phyloP scores from a whole-genome alignment of 441 rosid genomes.

The Metrosideros polymorpha region DNA sequence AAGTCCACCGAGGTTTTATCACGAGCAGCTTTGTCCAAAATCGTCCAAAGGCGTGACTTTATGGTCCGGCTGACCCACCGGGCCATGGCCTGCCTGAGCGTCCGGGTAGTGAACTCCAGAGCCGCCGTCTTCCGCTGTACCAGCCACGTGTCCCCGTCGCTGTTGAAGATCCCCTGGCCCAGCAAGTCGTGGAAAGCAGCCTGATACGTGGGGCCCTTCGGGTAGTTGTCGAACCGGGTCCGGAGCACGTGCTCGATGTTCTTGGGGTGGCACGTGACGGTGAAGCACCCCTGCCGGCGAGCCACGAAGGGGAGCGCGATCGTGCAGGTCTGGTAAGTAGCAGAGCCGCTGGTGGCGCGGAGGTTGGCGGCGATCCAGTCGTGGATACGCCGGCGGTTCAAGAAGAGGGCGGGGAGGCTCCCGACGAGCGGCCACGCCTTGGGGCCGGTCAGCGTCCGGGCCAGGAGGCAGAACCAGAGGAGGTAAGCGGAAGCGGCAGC shows the following conservation, averaged over 20 bases:
- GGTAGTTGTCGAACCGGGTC: conserved; percentile 18
- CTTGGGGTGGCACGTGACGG: conserved; percentile 12
- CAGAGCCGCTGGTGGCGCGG: background rate
- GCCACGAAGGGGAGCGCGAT: background rate
- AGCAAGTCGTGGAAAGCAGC: conserved; percentile 16
- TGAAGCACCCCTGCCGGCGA: background rate
- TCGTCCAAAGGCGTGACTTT: conserved; percentile 14
- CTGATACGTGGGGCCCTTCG: conserved; percentile 22
- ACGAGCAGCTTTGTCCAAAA: conserved; percentile 3
- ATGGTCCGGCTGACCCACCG: background rate
- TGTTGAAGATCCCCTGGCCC: conserved; percentile 26
- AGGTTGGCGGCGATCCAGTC: background rate
- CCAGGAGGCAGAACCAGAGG: background rate
- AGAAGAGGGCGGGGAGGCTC: conserved; percentile 3
- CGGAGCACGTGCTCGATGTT: conserved; percentile 20
- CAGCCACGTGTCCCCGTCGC: conserved; percentile 22
- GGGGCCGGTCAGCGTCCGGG: background rate
- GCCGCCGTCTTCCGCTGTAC: conserved; percentile 16
- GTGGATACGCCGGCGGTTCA: background rate
- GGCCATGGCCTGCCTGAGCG: conserved; percentile 6
- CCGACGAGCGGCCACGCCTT: conserved; percentile 9
- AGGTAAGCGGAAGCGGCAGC: background rate
- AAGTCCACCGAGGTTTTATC: conserved; percentile 3
- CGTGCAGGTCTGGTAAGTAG: background rate
- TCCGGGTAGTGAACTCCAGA: conserved; percentile 7